phyloP scores from a whole-genome alignment of 441 rosid species.

The Sinapis alba region DNA sequence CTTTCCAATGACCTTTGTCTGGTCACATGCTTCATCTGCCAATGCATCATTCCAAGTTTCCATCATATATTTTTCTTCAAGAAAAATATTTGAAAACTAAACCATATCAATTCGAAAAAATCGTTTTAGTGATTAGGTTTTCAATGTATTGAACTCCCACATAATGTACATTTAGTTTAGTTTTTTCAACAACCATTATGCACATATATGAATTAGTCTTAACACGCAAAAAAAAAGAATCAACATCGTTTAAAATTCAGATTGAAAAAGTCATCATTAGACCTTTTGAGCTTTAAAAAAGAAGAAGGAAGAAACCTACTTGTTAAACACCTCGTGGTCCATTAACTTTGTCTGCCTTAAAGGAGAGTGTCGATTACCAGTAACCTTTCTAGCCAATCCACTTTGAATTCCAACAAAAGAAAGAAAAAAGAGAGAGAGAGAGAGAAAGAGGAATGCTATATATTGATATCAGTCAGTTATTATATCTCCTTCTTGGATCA shows the following conservation, averaged over 20 bases:
- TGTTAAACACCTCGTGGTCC: constrained; percentile 30
- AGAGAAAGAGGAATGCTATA: background rate
- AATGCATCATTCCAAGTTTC: constrained; percentile 11
- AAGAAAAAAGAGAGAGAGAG: background rate
- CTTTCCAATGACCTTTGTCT: constrained; percentile 40
- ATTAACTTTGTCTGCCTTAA: constrained; percentile 36
- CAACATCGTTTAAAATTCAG: background rate
- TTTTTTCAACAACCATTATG: background rate
- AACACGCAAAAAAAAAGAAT: background rate
- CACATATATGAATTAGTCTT: background rate
- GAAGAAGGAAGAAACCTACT: background rate
- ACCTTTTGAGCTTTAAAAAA: constrained; percentile 12
- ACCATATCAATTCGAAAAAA: background rate
- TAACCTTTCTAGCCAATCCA: constrained; percentile 18
- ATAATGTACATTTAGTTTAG: background rate
- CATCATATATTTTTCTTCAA: background rate
- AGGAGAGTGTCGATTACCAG: constrained; percentile 26
- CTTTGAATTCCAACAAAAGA: background rate
- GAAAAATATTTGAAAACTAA: background rate
- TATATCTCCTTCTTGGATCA: background rate
- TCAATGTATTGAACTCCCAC: background rate
- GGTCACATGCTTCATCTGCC: constrained; percentile 30
- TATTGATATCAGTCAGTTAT: background rate
- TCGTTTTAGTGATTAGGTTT: background rate
- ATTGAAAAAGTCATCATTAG: constrained; percentile 10